phyloP scores from a whole-genome alignment of 1,139 yeast genomes.

The Nadsonia starkeyi-henricii region DNA sequence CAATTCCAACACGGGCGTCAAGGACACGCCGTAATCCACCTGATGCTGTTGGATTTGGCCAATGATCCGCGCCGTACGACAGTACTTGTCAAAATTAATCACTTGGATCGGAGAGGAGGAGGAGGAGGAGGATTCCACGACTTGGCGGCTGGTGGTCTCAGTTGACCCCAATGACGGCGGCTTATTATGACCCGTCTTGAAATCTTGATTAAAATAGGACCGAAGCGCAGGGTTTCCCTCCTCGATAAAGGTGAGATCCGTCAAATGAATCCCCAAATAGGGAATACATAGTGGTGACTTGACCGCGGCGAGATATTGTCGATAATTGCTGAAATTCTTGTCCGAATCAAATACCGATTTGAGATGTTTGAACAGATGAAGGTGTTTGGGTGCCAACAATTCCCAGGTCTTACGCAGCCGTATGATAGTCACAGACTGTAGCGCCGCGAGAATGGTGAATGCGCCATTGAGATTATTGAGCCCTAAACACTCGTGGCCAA shows the following conservation, averaged over 20 bases:
- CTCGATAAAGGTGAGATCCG: slow-evolving; percentile 74
- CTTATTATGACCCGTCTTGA: no score
- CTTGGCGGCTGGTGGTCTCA: slow-evolving; percentile 15
- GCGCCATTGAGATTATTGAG: slow-evolving; percentile 73
- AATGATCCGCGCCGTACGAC: slow-evolving; percentile 56
- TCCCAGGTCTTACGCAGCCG: slow-evolving; percentile 61
- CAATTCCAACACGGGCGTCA: slow-evolving; percentile 16
- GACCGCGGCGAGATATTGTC: slow-evolving; percentile 22
- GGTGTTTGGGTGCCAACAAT: slow-evolving; percentile 46
- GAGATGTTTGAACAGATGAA: slow-evolving; percentile 49
- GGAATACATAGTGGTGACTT: slow-evolving; percentile 67
- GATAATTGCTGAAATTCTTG: slow-evolving; percentile 65
- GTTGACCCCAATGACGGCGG: not conserved
- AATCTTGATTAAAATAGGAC: slow-evolving; percentile 21
- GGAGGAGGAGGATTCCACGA: slow-evolving; percentile 26
- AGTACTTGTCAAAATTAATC: slow-evolving; percentile 73
- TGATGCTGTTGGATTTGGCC: slow-evolving; percentile 73
- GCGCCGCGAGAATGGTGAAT: slow-evolving; percentile 76
- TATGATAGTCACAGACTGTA: slow-evolving; percentile 69
- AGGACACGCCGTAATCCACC: slow-evolving; percentile 31
- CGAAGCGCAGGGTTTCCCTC: slow-evolving; percentile 67
- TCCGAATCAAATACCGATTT: slow-evolving; percentile 68
- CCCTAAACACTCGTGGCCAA: slow-evolving; percentile 70
- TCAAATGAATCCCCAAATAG: slow-evolving; percentile 67
- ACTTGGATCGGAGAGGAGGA: slow-evolving; percentile 34